Evolutionary conservation across 192 early-diverging fungal species (phyloP), one percentile per base, ranked within the genome.

Genomic region (Coemansia sp.): DNA sequence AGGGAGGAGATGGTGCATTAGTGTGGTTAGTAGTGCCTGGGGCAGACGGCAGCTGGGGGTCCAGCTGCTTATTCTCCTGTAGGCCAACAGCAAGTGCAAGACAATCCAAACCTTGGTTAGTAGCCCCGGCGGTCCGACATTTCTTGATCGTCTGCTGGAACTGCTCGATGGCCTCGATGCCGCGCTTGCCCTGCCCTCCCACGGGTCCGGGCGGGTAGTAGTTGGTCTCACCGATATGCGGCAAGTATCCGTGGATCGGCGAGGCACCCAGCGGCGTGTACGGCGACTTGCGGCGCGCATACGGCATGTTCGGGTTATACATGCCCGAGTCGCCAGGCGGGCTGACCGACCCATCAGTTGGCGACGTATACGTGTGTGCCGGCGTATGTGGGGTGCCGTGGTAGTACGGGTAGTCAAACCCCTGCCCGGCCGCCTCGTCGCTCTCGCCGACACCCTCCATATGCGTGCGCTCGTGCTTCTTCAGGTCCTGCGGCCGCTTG

Each of bases 401-500:
- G 69, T 72, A 79, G 31, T 70, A 73, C 20, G 66, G 53, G 66
- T 73, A 84, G 68, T 80, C 78, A 44, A 74, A 63, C 29, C 62
- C 68, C 9, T 72, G 67, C 53, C 76, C 57, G 39, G 33, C 62
- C 2, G 43, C 68, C 13, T 47, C 40, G 63, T 43, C 43, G 61
- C 68, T 57, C 31, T 78, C 71, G 55, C 70, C 76, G 69, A 47
- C 60, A 41, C 50, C 49, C 62, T 90, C 78, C 33, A 85, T 73
- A 73, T 96, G 95, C 15, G 88, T 95, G 77, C 88, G 90, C 78
- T 94, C 93, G 80, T 97, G 96, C 77, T 97, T 97, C 79, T 93
- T 95, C 75, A 97, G 78, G 76, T 97, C 96, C 86, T 97, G 96
- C 13, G 93, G 94, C n/a, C 95, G 88, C 84, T 97, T 97, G 83